Conservation (phyloP, 1,139 yeast genomes). For the Sugiyamaella grinbergsii region DNA sequence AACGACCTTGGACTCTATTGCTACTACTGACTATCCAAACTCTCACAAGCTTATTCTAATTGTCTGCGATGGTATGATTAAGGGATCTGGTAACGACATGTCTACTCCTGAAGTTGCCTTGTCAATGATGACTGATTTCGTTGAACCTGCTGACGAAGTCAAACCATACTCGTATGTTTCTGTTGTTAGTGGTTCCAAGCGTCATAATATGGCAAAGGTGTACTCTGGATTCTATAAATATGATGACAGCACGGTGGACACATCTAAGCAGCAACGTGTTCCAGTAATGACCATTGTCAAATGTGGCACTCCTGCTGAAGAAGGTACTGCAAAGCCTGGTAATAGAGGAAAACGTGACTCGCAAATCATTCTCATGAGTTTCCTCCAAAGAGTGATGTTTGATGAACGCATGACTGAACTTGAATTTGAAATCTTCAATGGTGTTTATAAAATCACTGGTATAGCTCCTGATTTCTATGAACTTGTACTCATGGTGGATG, state of each 20-base stretch:
- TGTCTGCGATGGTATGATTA: conserved; percentile 90
- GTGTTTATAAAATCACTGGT: conserved; percentile 87
- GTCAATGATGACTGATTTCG: conserved; percentile 84
- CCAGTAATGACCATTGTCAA: conserved; percentile 84
- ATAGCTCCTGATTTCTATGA: conserved; percentile 86
- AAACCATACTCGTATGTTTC: conserved; percentile 85
- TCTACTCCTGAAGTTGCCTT: conserved; percentile 89
- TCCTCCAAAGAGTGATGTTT: conserved; percentile 85
- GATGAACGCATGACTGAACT: conserved; percentile 97
- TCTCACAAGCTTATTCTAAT: conserved; percentile 85
- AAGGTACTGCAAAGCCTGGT: conserved; percentile 82
- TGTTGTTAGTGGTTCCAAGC: conserved; percentile 86
- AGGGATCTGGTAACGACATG: conserved; percentile 86
- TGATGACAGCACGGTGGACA: conserved; percentile 69
- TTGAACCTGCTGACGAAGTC: conserved; percentile 70
- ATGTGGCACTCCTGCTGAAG: conserved; percentile 91
- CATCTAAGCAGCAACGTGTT: conserved; percentile 82
- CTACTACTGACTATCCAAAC: conserved; percentile 92
- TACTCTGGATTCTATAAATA: conserved; percentile 84
- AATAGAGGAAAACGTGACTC: conserved; percentile 98
- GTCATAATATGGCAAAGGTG: conserved; percentile 98
- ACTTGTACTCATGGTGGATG: conserved; percentile 90
- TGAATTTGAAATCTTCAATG: conserved; percentile 77
- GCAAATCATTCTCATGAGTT: conserved; percentile 90
- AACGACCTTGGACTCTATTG: conserved; percentile 84